Evolutionary conservation across 2,329 filamentous ascomycete genomes (phyloP).

Genomic region (Penicillium sp.): DNA sequence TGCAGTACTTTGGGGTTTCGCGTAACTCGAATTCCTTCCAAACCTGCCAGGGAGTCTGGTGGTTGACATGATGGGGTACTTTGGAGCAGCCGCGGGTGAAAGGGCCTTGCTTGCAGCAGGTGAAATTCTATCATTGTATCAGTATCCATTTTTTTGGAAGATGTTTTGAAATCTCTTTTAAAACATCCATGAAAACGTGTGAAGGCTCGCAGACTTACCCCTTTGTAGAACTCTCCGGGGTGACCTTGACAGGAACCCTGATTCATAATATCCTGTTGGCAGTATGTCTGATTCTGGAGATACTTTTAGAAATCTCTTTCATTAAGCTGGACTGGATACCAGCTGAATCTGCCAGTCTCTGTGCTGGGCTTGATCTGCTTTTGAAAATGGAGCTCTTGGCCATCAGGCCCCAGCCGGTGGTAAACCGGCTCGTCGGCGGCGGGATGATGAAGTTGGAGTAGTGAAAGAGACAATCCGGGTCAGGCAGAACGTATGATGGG

Average conservation of each 20-base stretch:
- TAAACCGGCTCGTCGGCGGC: neutral
- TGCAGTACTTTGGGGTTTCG: neutral
- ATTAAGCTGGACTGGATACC: neutral
- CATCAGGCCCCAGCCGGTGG: neutral
- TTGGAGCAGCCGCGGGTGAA: neutral
- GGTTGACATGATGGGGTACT: neutral
- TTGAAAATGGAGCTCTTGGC: neutral
- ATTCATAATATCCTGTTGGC: neutral
- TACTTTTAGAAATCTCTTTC: neutral
- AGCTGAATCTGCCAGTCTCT: neutral
- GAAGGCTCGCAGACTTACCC: neutral
- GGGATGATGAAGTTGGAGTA: neutral
- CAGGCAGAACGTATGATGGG: neutral
- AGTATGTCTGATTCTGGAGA: neutral
- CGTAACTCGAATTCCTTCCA: conserved; percentile 1
- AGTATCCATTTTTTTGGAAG: neutral
- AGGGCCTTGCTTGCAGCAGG: conserved; percentile 8
- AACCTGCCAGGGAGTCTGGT: neutral
- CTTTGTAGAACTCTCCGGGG: neutral
- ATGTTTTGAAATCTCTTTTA: neutral
- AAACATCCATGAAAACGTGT: neutral
- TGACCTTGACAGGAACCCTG: conserved; percentile 11
- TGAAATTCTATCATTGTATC: neutral
- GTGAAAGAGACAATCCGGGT: neutral
- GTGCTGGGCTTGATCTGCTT: neutral